Evolutionary conservation across 2,329 filamentous ascomycete species (phyloP).

Genomic region (Aspergillus vadensis): DNA sequence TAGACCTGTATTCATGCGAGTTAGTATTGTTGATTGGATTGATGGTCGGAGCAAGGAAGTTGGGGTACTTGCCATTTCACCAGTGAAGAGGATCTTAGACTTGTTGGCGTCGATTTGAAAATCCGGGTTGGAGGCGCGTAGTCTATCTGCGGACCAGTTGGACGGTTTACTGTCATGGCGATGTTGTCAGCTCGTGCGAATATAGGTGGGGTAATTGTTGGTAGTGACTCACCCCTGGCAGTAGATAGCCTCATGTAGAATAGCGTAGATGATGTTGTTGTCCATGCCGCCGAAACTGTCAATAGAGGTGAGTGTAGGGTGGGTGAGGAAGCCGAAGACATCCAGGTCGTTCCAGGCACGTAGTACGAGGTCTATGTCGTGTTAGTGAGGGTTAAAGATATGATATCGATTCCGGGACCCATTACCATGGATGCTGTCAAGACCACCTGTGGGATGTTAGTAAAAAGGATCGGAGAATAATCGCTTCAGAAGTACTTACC

Average conservation of each 20-base stretch:
- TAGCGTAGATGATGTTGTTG: conserved; percentile 75
- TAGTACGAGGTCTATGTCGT: conserved; percentile 61
- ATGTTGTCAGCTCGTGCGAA: background rate
- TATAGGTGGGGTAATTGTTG: background rate
- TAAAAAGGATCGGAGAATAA: background rate
- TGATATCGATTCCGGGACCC: background rate
- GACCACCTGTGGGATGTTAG: conserved; percentile 53
- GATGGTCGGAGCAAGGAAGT: too few relatives aligned
- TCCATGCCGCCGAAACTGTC: conserved; percentile 73
- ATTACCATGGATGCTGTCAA: conserved; percentile 70
- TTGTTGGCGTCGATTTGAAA: conserved; percentile 51
- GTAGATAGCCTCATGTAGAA: conserved; percentile 88
- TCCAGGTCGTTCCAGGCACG: conserved; percentile 72
- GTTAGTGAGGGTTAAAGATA: background rate
- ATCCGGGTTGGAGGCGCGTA: conserved; percentile 39
- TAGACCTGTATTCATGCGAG: conserved; percentile 57
- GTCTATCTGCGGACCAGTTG: conserved; percentile 70
- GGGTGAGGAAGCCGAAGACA: conserved; percentile 73
- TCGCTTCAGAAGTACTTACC: conserved; percentile 42
- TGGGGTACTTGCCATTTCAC: conserved; percentile 69
- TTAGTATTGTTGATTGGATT: background rate
- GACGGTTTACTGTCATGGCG: conserved; percentile 54
- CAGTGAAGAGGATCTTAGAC: conserved; percentile 73
- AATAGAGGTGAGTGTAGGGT: conserved; percentile 67
- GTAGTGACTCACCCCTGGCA: conserved; percentile 60